These are phyloP conservation scores for Diddensiella santjacobensis DNA, from an alignment of 805 yeast genomes.

Conservation along the genomic window DNA sequence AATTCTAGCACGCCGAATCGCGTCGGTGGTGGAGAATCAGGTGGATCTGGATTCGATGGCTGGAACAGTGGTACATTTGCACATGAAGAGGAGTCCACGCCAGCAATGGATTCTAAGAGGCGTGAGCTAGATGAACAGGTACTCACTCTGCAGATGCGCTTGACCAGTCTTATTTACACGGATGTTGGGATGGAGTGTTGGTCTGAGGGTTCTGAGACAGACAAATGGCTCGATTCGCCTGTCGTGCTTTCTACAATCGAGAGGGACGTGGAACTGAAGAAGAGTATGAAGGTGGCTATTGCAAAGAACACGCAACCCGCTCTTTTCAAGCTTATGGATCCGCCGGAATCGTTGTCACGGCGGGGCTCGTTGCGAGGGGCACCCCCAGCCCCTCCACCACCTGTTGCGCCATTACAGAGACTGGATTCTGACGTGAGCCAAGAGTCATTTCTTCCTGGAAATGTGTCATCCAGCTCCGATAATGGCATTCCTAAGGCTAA, in stretches of 20 bases:
- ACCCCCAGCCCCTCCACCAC: constrained; percentile 3
- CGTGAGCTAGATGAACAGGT: constrained; percentile 20
- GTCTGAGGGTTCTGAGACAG: constrained; percentile 34
- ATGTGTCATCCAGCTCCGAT: not conserved
- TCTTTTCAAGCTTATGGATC: constrained; percentile 9
- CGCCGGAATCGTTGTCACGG: constrained; percentile 11
- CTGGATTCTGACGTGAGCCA: constrained; percentile 4
- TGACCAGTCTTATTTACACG: constrained; percentile 29
- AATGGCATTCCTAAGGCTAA: not conserved
- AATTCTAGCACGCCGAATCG: not conserved
- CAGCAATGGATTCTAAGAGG: constrained; percentile 15
- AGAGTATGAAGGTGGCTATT: constrained; percentile 14
- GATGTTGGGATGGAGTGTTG: constrained; percentile 31
- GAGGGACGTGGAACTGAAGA: constrained; percentile 12
- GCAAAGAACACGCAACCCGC: constrained; percentile 10
- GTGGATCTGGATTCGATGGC: not conserved
- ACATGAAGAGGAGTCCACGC: constrained; percentile 1
- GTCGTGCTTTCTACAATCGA: constrained; percentile 18
- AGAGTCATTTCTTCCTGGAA: not conserved
- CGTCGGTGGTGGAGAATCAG: not conserved
- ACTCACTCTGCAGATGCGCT: constrained; percentile 22
- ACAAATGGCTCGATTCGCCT: constrained; percentile 27
- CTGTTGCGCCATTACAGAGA: not conserved
- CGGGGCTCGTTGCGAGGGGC: constrained; percentile 6
- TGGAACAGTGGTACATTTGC: not conserved